Evolutionary conservation across 2,329 filamentous ascomycete species (phyloP).

Genomic region (Aspergillus melleus): DNA sequence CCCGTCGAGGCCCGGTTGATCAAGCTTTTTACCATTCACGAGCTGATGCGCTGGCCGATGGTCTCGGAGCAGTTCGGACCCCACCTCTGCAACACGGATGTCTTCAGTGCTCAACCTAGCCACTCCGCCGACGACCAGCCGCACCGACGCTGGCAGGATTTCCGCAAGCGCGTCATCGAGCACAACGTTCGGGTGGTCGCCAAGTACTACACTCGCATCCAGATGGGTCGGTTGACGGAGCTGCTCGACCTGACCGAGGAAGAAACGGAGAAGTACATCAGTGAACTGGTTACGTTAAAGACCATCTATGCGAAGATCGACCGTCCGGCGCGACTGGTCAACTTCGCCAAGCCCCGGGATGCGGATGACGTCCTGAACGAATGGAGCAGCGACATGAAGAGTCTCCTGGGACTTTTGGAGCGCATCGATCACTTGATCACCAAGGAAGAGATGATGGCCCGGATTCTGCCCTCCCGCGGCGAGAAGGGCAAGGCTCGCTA

Average conservation of each 20-base stretch:
- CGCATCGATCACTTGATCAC: slow-evolving; percentile 97
- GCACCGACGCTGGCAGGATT: slow-evolving; percentile 83
- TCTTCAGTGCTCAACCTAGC: slow-evolving; percentile 70
- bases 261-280: slow-evolving; percentile 99
- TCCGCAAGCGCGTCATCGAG: slow-evolving; percentile 97
- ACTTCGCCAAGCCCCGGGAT: slow-evolving; percentile 90
- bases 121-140: slow-evolving; percentile 75
- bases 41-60: slow-evolving; percentile 98
- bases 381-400: slow-evolving; percentile 99
- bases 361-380: slow-evolving; percentile 96
- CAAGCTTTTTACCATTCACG: slow-evolving; percentile 90
- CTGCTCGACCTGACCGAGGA: slow-evolving; percentile 90
- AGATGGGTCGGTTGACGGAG: slow-evolving; percentile 84
- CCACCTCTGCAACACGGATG: slow-evolving; percentile 83
- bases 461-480: slow-evolving; percentile 69
- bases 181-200: slow-evolving; percentile 97
- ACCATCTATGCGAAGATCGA: slow-evolving; percentile 98
- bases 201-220: slow-evolving; percentile 98
- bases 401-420: slow-evolving; percentile 78
- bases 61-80: slow-evolving; percentile 85
- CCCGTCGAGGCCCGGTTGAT: slow-evolving; percentile 80
- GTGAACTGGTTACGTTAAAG: slow-evolving; percentile 93
- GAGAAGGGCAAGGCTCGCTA: slow-evolving; percentile 42
- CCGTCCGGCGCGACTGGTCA: slow-evolving; percentile 85
- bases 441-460: slow-evolving; percentile 99